Evolutionary conservation across 2,329 filamentous ascomycete species (phyloP).

Genomic region (Aspergillus neotritici): DNA sequence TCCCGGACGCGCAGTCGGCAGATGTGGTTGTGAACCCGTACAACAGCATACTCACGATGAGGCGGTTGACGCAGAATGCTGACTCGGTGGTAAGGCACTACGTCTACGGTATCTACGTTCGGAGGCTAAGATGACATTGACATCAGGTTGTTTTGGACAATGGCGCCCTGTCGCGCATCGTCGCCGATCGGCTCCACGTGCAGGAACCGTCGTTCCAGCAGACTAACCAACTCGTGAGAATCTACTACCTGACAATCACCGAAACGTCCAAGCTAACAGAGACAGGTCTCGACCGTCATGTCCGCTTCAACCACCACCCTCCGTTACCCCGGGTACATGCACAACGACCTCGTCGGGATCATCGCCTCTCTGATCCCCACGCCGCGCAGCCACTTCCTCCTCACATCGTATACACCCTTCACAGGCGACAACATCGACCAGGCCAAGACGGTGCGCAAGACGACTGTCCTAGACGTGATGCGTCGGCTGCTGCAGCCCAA

Average conservation of each 20-base stretch:
- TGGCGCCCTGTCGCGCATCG: conserved; percentile 85
- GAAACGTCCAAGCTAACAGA: conserved; percentile 1
- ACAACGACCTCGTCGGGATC: conserved; percentile 97
- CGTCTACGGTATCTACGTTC: neutral
- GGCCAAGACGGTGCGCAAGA: conserved; percentile 96
- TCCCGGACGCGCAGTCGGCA: conserved; percentile 83
- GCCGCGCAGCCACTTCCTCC: conserved; percentile 93
- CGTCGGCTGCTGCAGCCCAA: conserved; percentile 90
- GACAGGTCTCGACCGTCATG: conserved; percentile 87
- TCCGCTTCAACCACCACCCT: conserved; percentile 95
- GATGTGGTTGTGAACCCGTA: conserved; percentile 98
- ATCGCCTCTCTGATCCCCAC: conserved; percentile 93
- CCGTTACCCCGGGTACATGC: conserved; percentile 97
- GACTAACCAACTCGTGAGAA: conserved; percentile 80
- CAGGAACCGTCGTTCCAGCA: conserved; percentile 95
- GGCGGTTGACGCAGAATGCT: conserved; percentile 87
- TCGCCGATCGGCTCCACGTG: conserved; percentile 87
- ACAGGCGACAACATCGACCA: conserved; percentile 94
- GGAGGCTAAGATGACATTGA: conserved; percentile 19
- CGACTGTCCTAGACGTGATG: conserved; percentile 97
- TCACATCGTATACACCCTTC: conserved; percentile 97
- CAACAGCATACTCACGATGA: conserved; percentile 90
- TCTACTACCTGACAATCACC: neutral
- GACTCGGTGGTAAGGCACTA: conserved; percentile 69
- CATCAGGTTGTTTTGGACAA: conserved; percentile 80